A percentile compares a stretch with the other conserved stretches of the same genome.
These are phyloP conservation scores for Epithele typhae DNA, from an alignment of 768 basidiomycete species.

Conservation along the genomic window DNA sequence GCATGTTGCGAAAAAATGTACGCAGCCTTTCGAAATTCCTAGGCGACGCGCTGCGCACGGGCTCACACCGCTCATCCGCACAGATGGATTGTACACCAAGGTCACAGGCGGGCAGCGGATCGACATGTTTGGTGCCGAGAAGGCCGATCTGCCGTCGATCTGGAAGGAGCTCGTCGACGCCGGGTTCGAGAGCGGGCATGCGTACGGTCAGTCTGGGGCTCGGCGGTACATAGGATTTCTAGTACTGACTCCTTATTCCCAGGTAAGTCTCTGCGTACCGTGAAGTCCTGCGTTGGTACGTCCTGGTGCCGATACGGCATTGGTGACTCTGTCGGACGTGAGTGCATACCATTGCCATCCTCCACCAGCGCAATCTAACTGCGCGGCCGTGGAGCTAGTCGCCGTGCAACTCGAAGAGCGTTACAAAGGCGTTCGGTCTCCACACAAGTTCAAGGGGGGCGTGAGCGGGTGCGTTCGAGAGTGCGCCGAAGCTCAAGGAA, in stretches of 20 bases:
- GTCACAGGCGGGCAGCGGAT: constrained; percentile 55
- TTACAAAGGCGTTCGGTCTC: constrained; percentile 63
- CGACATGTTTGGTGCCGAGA: constrained; percentile 68
- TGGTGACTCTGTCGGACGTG: constrained; percentile 65
- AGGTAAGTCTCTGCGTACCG: constrained; percentile 57
- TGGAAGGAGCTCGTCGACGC: constrained; percentile 60
- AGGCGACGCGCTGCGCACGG: too few relatives aligned
- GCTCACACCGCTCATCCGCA: too few relatives aligned
- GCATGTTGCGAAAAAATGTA: constrained; percentile 61
- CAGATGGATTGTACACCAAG: constrained; percentile 59
- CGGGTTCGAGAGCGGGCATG: constrained; percentile 75
- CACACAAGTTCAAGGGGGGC: constrained; percentile 77
- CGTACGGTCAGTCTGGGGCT: constrained; percentile 47
- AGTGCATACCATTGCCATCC: constrained; percentile 5
- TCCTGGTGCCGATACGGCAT: constrained; percentile 70
- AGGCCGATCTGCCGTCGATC: constrained; percentile 65
- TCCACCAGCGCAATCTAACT: too few relatives aligned
- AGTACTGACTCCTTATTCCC: background rate
- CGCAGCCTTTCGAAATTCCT: too few relatives aligned
- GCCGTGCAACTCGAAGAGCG: constrained; percentile 69
- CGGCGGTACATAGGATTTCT: background rate
- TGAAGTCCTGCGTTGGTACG: constrained; percentile 76
- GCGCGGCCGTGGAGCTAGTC: too few relatives aligned
- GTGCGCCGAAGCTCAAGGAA: constrained; percentile 73
- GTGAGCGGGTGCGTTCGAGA: constrained; percentile 73